Conservation (phyloP, 768 basidiomycete genomes). For the Piloderma croceum region DNA sequence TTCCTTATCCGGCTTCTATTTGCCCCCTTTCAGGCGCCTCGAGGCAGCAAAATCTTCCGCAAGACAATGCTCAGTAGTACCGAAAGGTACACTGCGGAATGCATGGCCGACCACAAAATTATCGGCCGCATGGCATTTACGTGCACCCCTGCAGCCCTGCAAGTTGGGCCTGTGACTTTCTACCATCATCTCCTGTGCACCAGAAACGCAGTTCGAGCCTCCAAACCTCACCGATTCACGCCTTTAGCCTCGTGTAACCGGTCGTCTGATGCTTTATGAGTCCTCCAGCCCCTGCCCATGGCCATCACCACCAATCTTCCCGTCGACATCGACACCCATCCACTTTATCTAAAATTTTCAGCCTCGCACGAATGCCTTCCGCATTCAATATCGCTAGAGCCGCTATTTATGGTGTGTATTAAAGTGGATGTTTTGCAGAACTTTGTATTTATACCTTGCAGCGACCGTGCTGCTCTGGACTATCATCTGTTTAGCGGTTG, state of each 20-base stretch:
- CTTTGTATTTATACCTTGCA: slow-evolving; percentile 22
- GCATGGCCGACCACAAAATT: not conserved
- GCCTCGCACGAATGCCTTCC: slow-evolving; percentile 49
- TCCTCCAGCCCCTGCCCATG: slow-evolving; percentile 21
- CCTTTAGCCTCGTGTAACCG: slow-evolving; percentile 45
- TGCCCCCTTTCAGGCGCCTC: slow-evolving; percentile 14
- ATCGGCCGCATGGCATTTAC: not conserved
- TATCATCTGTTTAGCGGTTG: slow-evolving; percentile 73
- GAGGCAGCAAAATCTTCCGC: slow-evolving; percentile 7
- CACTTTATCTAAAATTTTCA: not conserved
- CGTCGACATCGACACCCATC: slow-evolving; percentile 4
- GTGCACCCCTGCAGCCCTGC: not conserved
- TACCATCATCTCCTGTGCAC: too few relatives aligned
- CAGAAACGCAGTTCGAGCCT: not conserved
- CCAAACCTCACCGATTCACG: not conserved
- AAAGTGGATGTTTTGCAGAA: not conserved
- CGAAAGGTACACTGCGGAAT: not conserved
- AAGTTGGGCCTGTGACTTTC: too few relatives aligned
- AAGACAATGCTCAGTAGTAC: slow-evolving; percentile 9
- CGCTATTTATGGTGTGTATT: slow-evolving; percentile 56
- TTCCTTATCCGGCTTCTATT: slow-evolving; percentile 4
- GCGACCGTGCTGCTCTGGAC: slow-evolving; percentile 69
- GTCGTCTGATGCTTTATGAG: slow-evolving; percentile 35
- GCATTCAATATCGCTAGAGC: slow-evolving; percentile 66
- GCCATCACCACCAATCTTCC: slow-evolving; percentile 24